Conservation (phyloP, 2,329 filamentous ascomycete genomes). For the Colletotrichum abscissum region DNA sequence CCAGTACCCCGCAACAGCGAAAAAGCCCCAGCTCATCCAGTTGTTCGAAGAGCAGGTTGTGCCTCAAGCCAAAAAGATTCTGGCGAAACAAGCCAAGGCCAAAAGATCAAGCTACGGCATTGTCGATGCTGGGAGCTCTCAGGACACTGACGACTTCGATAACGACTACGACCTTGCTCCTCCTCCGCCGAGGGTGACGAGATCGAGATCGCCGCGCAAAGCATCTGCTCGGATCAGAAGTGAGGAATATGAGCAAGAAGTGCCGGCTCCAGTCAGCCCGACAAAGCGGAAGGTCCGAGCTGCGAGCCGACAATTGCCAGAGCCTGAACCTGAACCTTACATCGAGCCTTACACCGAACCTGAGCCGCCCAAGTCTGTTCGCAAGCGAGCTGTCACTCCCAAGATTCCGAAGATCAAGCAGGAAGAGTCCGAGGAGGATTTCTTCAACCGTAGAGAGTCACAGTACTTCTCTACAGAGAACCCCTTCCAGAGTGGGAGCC, state of each 20-base stretch:
- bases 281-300: constrained; percentile 67
- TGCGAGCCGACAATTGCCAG: constrained; percentile 64
- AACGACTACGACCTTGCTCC: constrained; percentile 69
- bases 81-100: constrained; percentile 79
- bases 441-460: constrained; percentile 49
- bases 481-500: constrained; percentile 89
- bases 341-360: constrained; percentile 60
- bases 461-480: constrained; percentile 84
- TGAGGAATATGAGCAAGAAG: constrained; percentile 58
- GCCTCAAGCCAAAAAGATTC: constrained; percentile 81
- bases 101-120: constrained; percentile 92
- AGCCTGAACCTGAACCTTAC: constrained; percentile 40
- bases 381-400: constrained; percentile 64
- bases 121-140: constrained; percentile 72
- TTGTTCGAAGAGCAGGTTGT: constrained; percentile 84
- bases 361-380: constrained; percentile 52
- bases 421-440: constrained; percentile 64
- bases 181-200: constrained; percentile 60
- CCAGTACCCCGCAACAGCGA: constrained; percentile 86
- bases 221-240: constrained; percentile 63
- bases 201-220: constrained; percentile 68
- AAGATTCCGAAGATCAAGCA: constrained; percentile 54
- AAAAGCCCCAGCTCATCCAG: constrained; percentile 88
- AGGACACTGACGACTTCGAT: constrained; percentile 72
- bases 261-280: constrained; percentile 54